phyloP scores from a whole-genome alignment of 2,329 filamentous ascomycete genomes.

The Alternaria atra region DNA sequence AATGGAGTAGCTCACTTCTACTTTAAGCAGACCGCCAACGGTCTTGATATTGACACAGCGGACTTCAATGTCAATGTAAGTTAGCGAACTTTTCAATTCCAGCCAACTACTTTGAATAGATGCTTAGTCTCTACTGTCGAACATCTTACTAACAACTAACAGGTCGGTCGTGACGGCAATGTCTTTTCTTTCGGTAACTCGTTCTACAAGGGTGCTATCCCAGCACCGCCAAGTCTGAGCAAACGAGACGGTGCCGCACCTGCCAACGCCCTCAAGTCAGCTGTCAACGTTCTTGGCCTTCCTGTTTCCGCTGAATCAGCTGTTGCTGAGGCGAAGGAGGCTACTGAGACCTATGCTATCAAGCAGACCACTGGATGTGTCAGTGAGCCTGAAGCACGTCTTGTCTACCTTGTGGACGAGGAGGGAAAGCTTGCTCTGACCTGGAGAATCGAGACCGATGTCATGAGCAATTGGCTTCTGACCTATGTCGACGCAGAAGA shows the following conservation, averaged over 20 bases:
- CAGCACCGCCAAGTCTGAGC: slow-evolving; percentile 44
- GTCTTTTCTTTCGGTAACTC: slow-evolving; percentile 67
- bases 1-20: slow-evolving; percentile 67
- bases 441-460: slow-evolving; percentile 68
- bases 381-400: slow-evolving; percentile 63
- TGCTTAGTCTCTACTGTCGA: not conserved
- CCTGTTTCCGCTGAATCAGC: slow-evolving; percentile 54
- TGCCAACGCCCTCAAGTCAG: slow-evolving; percentile 55
- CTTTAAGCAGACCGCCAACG: slow-evolving; percentile 67
- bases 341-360: slow-evolving; percentile 55
- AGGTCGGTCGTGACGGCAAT: slow-evolving; percentile 62
- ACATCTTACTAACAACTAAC: not conserved
- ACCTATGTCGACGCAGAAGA: slow-evolving; percentile 64
- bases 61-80: slow-evolving; percentile 69
- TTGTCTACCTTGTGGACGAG: slow-evolving; percentile 64
- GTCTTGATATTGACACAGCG: slow-evolving; percentile 68
- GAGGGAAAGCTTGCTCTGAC: slow-evolving; percentile 60
- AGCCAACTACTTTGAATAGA: not conserved
- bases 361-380: slow-evolving; percentile 60
- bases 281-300: slow-evolving; percentile 52
- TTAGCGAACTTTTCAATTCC: slow-evolving; percentile 5
- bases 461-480: slow-evolving; percentile 66
- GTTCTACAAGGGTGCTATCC: slow-evolving; percentile 58
- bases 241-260: slow-evolving; percentile 58
- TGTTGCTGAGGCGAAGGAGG: slow-evolving; percentile 50